Evolutionary conservation across 306 rosid genomes (phyloP), one percentile per base, ranked within the genome.

Genomic region (Fragaria nilgerrensis): DNA sequence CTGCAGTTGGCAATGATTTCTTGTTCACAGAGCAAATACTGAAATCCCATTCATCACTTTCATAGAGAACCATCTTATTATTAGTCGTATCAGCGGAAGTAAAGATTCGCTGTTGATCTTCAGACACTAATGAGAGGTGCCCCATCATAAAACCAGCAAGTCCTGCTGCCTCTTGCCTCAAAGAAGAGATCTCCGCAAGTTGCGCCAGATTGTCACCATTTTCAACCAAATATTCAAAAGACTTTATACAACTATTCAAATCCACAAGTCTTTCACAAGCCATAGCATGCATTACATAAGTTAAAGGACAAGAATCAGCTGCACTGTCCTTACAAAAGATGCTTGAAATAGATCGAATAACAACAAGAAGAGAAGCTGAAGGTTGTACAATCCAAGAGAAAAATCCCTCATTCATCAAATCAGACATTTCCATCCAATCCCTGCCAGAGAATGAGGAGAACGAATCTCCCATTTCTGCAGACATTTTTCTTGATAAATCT

Each of bases 261-360:
- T 92, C 92, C 79, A 81, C 87, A 76, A 94, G 93, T 87, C 98
- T 89, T 84, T 87, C 93, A 89, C 89, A 88, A 82, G 87, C 83
- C 96, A 94, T 92, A 34, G 87, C 82, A 78, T 89, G 94, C 84
- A 92, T 88, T 69, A 82, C 75, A 78, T 89, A 86, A 69, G 87
- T 77, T 85, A 92, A 85, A 70, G 92, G 91, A 66, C 71, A 82
- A 81, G 81, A 88, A 75, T 79, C 90, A 50, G 61, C 67, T 56
- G 81, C 73, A 63, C 63, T 56, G 75, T 61, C 75, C 69, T 85
- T 84, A 56, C 77, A 79, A 89, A 77, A 90, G 80, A 88, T 72
- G 56, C 75, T 84, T 55, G 90, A 89, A 80, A 94, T 82, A 63
- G 80, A 84, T 71, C 87, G 86, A 81, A 86, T 78, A 75, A 92